A percentile compares a stretch with the other conserved stretches of the same genome.
These are phyloP conservation scores for Verticillium zaregamsianum DNA, from an alignment of 2,329 filamentous ascomycete genomes.

Conservation along the genomic window DNA sequence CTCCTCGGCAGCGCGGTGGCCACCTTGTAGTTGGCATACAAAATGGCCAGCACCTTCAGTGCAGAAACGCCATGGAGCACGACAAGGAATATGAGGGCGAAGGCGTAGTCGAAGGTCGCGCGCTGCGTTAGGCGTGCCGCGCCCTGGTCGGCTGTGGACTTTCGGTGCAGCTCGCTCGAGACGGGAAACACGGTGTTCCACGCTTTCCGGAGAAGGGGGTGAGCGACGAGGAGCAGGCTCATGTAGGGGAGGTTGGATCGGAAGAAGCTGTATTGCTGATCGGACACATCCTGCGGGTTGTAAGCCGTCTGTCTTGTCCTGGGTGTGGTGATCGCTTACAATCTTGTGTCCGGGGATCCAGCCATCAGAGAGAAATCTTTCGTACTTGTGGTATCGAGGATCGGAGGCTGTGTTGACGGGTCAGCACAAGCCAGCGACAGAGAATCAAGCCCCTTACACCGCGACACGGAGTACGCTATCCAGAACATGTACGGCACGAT, in stretches of 20 bases:
- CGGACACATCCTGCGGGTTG: conserved; percentile 70
- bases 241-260: conserved; percentile 83
- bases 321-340: conserved; percentile 40
- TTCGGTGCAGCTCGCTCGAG: conserved; percentile 18
- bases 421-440: conserved; percentile 13
- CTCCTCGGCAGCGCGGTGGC: conserved; percentile 66
- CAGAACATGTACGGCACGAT: conserved; percentile 86
- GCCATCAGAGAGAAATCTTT: conserved; percentile 67
- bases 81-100: conserved; percentile 73
- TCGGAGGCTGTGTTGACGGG: conserved; percentile 60
- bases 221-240: conserved; percentile 65
- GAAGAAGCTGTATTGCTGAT: conserved; percentile 82
- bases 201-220: conserved; percentile 70
- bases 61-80: conserved; percentile 82
- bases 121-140: conserved; percentile 63
- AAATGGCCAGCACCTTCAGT: conserved; percentile 74
- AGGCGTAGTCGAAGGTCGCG: conserved; percentile 75
- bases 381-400: conserved; percentile 73
- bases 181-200: conserved; percentile 58
- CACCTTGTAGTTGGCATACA: conserved; percentile 78
- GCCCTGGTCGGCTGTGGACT: conserved; percentile 35
- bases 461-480: conserved; percentile 79
- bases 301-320: not conserved
- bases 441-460: conserved; percentile 49
- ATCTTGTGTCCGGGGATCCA: conserved; percentile 94